phyloP scores from a whole-genome alignment of 225 moss, liverwort and hornwort species.

The Sphagnum contortum region DNA sequence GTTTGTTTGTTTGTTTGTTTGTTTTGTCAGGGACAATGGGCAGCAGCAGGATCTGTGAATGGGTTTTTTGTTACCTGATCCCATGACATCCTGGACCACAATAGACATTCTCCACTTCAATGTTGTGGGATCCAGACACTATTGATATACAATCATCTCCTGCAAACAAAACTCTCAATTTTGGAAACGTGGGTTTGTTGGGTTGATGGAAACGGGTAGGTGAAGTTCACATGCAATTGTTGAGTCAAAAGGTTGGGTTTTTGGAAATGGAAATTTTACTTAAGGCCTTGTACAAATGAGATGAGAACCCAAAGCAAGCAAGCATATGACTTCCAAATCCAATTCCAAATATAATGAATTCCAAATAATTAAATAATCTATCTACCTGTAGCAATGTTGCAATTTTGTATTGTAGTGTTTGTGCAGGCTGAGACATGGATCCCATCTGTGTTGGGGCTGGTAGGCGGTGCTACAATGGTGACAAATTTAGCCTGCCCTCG shows the following conservation, averaged over 20 bases:
- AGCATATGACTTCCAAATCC: no score
- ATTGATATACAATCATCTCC: constrained; percentile 9
- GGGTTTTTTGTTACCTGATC: constrained; percentile 1
- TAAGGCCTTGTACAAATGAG: no score
- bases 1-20: background rate
- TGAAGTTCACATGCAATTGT: no score
- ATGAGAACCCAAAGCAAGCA: no score
- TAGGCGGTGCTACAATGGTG: constrained; percentile 14
- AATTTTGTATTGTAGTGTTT: constrained; percentile 13
- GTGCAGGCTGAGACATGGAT: constrained; percentile 21
- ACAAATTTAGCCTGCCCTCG: constrained; percentile 1
- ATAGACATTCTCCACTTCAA: constrained; percentile 2
- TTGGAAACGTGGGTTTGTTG: no score
- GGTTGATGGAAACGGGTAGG: no score
- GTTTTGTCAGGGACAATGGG: background rate
- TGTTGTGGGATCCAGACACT: background rate
- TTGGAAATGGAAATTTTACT: no score
- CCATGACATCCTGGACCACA: constrained; percentile 9
- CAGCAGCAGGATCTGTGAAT: no score
- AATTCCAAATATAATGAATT: no score
- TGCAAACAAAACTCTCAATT: background rate
- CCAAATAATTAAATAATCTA: no score
- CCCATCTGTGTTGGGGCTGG: constrained; percentile 40
- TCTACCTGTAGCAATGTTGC: constrained; percentile 24
- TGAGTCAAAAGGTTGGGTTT: no score